phyloP scores from a whole-genome alignment of 2,329 filamentous ascomycete species.

The Fusarium nodosum region DNA sequence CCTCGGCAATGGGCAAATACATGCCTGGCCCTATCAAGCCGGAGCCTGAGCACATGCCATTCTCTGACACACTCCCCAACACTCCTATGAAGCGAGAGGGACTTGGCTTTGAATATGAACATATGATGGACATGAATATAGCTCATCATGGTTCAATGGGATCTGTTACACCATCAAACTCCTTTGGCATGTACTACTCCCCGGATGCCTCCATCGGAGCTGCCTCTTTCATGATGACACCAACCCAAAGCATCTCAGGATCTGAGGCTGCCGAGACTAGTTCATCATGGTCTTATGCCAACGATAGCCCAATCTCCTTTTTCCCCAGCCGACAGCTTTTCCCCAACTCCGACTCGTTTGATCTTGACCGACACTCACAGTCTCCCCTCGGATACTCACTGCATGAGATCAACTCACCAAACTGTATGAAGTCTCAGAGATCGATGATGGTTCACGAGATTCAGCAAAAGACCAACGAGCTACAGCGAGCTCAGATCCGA shows the following conservation, averaged over 20 bases:
- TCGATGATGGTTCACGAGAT: conserved; percentile 59
- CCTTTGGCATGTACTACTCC: conserved; percentile 56
- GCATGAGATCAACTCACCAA: conserved; percentile 53
- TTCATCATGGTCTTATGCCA: conserved; percentile 58
- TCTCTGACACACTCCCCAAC: conserved; percentile 52
- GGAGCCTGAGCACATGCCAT: conserved; percentile 54
- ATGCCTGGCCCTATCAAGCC: conserved; percentile 54
- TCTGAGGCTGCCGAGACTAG: conserved; percentile 57
- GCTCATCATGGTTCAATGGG: conserved; percentile 53
- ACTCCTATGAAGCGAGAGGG: conserved; percentile 57
- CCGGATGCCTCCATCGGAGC: conserved; percentile 53
- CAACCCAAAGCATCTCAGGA: conserved; percentile 57
- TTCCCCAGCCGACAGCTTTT: conserved; percentile 54
- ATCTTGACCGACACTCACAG: conserved; percentile 56
- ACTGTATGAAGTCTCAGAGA: conserved; percentile 54
- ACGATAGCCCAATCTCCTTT: conserved; percentile 59
- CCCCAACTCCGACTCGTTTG: conserved; percentile 52
- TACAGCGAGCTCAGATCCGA: conserved; percentile 59
- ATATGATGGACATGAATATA: conserved; percentile 57
- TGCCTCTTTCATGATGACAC: conserved; percentile 57
- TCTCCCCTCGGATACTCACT: conserved; percentile 54
- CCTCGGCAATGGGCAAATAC: conserved; percentile 53
- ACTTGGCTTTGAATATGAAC: conserved; percentile 56
- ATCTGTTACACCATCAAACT: conserved; percentile 56
- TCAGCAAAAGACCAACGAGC: conserved; percentile 60